These are phyloP conservation scores for Claviceps cyperi DNA, from an alignment of 2,329 filamentous ascomycete genomes.

Conservation along the genomic window DNA sequence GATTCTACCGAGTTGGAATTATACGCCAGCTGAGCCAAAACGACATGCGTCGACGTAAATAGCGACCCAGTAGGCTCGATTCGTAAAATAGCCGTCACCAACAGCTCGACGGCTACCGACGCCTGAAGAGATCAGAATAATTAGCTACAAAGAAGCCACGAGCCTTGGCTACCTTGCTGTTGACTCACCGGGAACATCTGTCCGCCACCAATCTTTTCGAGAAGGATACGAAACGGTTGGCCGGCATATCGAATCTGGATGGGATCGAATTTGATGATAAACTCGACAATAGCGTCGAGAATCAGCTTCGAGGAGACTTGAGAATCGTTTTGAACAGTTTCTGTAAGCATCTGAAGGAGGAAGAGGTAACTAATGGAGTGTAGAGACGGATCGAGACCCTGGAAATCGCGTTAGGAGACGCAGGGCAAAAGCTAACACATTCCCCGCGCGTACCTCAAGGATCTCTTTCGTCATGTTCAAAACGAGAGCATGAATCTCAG, in stretches of 20 bases:
- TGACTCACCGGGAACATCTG: conserved; percentile 27
- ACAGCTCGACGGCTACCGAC: conserved; percentile 28
- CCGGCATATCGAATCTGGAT: conserved; percentile 39
- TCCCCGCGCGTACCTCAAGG: conserved; percentile 22
- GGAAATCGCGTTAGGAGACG: background rate
- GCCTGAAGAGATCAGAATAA: conserved; percentile 20
- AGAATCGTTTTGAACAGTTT: conserved; percentile 12
- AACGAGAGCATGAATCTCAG: conserved; percentile 13
- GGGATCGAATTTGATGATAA: conserved; percentile 34
- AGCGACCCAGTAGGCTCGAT: conserved; percentile 53
- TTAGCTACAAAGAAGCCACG: background rate
- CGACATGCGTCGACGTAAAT: conserved; percentile 49
- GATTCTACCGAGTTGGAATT: conserved; percentile 36
- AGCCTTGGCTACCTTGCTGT: background rate
- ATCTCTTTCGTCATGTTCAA: conserved; percentile 21
- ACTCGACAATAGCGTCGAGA: conserved; percentile 27
- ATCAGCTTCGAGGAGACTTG: conserved; percentile 19
- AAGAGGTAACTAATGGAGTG: conserved; percentile 38
- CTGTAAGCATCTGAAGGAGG: conserved; percentile 28
- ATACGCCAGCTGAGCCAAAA: conserved; percentile 44
- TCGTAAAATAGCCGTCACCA: conserved; percentile 41
- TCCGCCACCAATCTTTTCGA: conserved; percentile 25
- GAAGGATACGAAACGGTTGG: conserved; percentile 25
- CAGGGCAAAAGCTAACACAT: background rate
- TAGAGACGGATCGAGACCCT: conserved; percentile 32